A percentile compares a stretch with the other conserved stretches of the same genome.
These are phyloP conservation scores for Paraleonurus japonicus DNA, from an alignment of 257 asterid genomes.

Conservation along the genomic window DNA sequence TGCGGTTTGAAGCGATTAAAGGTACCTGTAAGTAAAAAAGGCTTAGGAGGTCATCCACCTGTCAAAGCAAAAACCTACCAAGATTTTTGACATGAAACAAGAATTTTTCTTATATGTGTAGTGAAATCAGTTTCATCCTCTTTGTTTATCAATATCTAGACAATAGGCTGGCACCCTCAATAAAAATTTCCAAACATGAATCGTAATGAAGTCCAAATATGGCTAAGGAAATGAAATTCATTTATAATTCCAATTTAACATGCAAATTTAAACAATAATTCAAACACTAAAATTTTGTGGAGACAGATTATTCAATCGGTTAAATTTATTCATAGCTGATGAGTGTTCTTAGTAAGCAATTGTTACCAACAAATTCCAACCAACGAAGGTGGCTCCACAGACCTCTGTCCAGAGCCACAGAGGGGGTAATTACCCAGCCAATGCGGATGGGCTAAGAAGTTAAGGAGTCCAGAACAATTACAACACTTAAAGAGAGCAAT, in stretches of 20 bases:
- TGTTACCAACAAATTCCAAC: neutral
- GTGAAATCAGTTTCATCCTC: neutral
- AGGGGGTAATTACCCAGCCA: no score
- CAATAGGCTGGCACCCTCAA: neutral
- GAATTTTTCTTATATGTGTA: neutral
- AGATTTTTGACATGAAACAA: neutral
- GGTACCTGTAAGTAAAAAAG: conserved; percentile 63
- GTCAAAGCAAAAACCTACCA: neutral
- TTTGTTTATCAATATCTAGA: neutral
- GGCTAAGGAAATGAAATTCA: neutral
- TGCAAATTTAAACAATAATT: neutral
- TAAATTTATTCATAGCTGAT: neutral
- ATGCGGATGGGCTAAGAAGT: neutral
- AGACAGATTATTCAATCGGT: neutral
- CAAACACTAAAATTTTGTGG: neutral
- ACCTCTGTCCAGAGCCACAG: no score
- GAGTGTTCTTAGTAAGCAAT: neutral
- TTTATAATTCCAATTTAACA: neutral
- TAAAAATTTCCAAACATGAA: neutral
- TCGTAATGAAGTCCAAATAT: neutral
- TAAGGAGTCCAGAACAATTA: neutral
- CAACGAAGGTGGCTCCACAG: no score
- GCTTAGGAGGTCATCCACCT: neutral
- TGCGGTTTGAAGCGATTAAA: conserved; percentile 87
- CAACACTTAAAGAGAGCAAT: neutral